These are phyloP conservation scores for Mortierella sp. DNA, from an alignment of 371 early-diverging fungal species.

Conservation along the genomic window DNA sequence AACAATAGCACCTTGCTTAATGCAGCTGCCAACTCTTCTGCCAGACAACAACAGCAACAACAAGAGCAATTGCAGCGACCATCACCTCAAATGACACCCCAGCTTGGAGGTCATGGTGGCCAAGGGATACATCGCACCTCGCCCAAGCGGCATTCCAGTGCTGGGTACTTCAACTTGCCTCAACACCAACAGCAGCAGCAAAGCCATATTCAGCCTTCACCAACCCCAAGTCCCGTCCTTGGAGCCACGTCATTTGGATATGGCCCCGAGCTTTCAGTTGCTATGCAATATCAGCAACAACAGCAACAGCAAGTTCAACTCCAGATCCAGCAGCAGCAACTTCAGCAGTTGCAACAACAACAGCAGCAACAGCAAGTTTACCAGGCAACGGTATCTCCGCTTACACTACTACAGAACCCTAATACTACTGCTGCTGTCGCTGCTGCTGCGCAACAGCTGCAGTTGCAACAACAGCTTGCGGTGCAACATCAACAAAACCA, in stretches of 20 bases:
- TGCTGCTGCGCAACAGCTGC: constrained; percentile 6
- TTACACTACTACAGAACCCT: constrained; percentile 22
- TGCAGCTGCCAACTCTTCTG: constrained; percentile 9
- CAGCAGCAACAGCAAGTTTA: constrained; percentile 16
- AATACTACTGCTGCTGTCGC: neutral
- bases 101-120: neutral
- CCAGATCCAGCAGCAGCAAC: constrained; percentile 39
- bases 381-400: constrained; percentile 15
- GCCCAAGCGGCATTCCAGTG: constrained; percentile 31
- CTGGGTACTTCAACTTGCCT: constrained; percentile 25
- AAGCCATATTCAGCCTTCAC: constrained; percentile 1
- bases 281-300: constrained; percentile 37
- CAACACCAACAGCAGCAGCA: constrained; percentile 26
- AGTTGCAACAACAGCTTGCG: constrained; percentile 5
- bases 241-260: constrained; percentile 17
- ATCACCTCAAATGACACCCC: constrained; percentile 27
- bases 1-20: constrained; percentile 13
- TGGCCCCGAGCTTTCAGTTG: constrained; percentile 33
- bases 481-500: neutral
- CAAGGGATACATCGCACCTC: constrained; percentile 25
- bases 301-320: constrained; percentile 49
- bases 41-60: constrained; percentile 19
- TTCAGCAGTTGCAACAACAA: constrained; percentile 32
- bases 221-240: constrained; percentile 25
- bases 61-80: constrained; percentile 18